Evolutionary conservation across 371 early-diverging fungal genomes (phyloP).

Genomic region (Mortierella sp.): DNA sequence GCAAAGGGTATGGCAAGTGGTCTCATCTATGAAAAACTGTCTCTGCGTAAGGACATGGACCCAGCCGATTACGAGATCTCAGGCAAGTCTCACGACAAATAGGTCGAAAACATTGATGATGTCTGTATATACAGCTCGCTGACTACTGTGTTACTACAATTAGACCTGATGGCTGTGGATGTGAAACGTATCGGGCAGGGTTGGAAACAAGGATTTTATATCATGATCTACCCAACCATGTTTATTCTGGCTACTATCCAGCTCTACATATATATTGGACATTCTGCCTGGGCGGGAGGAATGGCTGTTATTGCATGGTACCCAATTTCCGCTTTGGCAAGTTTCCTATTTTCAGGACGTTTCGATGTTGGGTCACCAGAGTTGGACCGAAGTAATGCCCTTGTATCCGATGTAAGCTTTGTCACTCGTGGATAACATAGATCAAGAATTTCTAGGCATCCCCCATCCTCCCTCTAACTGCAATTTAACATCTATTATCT

Average conservation of each 20-base stretch:
- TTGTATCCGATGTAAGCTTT: slow-evolving; percentile 42
- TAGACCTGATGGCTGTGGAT: slow-evolving; percentile 47
- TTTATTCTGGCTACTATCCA: slow-evolving; percentile 44
- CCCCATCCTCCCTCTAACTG: too few relatives aligned
- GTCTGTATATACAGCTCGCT: background rate
- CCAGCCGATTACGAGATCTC: slow-evolving; percentile 49
- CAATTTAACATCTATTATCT: background rate
- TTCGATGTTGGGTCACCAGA: slow-evolving; percentile 39
- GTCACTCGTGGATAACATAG: background rate
- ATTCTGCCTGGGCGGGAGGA: slow-evolving; percentile 42
- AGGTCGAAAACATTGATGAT: background rate
- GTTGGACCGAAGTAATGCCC: slow-evolving; percentile 43
- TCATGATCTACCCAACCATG: slow-evolving; percentile 44
- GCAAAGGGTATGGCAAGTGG: slow-evolving; percentile 53
- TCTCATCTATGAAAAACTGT: slow-evolving; percentile 50
- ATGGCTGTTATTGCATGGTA: slow-evolving; percentile 49
- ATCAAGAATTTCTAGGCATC: background rate
- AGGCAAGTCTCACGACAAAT: slow-evolving; percentile 11
- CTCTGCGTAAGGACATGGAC: slow-evolving; percentile 53
- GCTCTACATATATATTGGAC: slow-evolving; percentile 42
- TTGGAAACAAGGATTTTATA: slow-evolving; percentile 42
- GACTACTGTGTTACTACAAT: background rate
- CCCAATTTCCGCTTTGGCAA: slow-evolving; percentile 52
- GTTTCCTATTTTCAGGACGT: slow-evolving; percentile 52
- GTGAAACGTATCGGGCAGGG: slow-evolving; percentile 52